phyloP scores from a whole-genome alignment of 768 basidiomycete genomes.

The Cubamyces sp. region DNA sequence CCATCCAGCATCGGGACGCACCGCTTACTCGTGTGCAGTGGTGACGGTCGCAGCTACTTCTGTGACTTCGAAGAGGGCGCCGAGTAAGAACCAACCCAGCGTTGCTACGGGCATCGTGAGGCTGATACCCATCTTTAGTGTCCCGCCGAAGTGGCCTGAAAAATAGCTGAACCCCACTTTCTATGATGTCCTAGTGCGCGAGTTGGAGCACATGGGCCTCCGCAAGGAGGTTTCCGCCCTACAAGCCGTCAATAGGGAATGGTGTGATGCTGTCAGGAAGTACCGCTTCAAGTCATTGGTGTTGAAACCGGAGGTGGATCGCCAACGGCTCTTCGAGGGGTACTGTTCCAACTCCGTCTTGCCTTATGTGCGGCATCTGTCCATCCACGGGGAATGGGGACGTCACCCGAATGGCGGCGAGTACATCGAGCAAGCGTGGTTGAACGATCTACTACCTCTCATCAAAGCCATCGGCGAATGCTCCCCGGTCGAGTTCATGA shows the following conservation, averaged over 20 bases:
- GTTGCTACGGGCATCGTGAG: too few relatives aligned
- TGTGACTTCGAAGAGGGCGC: background rate
- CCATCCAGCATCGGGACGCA: too few relatives aligned
- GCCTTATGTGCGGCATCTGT: conserved; percentile 3
- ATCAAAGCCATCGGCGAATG: background rate
- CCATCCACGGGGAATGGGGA: background rate
- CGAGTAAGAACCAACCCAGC: background rate
- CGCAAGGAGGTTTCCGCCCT: background rate
- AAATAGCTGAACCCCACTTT: background rate
- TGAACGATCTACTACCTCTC: background rate
- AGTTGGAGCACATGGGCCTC: background rate
- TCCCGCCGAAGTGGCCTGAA: background rate
- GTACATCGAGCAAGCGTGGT: too few relatives aligned
- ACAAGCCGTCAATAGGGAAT: background rate
- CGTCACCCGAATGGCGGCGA: too few relatives aligned
- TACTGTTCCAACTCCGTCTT: background rate
- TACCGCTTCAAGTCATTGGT: background rate
- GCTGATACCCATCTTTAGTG: background rate
- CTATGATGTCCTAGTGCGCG: background rate
- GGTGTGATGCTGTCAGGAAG: conserved; percentile 4
- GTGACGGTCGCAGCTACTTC: background rate
- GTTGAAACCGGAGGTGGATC: background rate
- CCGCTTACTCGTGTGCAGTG: background rate
- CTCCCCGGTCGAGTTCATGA: conserved; percentile 8
- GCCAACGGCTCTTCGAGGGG: background rate